Evolutionary conservation across 2,329 filamentous ascomycete species (phyloP).

Genomic region (Penicillium sp.): DNA sequence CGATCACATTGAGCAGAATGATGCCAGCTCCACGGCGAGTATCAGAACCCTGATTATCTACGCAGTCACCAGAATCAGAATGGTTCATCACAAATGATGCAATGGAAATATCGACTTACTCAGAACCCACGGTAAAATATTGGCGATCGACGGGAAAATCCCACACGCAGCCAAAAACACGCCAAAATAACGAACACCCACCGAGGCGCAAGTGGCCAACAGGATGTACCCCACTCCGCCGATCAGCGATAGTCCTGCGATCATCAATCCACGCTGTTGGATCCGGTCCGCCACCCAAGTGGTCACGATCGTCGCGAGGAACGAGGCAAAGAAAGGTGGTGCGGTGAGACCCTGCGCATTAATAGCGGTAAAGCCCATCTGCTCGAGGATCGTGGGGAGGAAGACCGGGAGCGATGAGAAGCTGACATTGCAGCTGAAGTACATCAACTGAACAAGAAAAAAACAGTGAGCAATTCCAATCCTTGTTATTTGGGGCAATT

Average conservation of each 20-base stretch:
- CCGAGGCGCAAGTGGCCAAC: constrained; percentile 52
- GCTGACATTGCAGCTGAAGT: constrained; percentile 58
- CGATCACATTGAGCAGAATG: constrained; percentile 61
- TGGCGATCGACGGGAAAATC: constrained; percentile 62
- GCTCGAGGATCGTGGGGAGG: constrained; percentile 55
- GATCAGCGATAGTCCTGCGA: constrained; percentile 52
- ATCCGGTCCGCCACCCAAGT: constrained; percentile 61
- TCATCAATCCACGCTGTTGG: constrained; percentile 58
- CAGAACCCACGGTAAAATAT: constrained; percentile 64
- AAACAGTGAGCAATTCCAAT: not conserved
- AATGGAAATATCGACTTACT: constrained; percentile 30
- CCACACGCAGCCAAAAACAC: constrained; percentile 54
- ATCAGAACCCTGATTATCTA: constrained; percentile 63
- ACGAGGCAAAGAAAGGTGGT: constrained; percentile 64
- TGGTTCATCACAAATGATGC: not conserved
- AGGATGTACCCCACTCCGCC: constrained; percentile 60
- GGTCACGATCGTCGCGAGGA: constrained; percentile 55
- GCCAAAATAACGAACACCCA: constrained; percentile 48
- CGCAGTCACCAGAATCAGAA: not conserved
- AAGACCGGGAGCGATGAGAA: constrained; percentile 62
- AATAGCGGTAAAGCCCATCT: constrained; percentile 63
- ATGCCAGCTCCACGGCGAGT: constrained; percentile 62
- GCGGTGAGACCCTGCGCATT: constrained; percentile 66
- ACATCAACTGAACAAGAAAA: constrained; percentile 42
- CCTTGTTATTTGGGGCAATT: not conserved